Percentiles rank a stretch among this genome's conserved stretches.
Conservation (phyloP, 2,329 filamentous ascomycete genomes). For the Talaromyces marneffei region DNA sequence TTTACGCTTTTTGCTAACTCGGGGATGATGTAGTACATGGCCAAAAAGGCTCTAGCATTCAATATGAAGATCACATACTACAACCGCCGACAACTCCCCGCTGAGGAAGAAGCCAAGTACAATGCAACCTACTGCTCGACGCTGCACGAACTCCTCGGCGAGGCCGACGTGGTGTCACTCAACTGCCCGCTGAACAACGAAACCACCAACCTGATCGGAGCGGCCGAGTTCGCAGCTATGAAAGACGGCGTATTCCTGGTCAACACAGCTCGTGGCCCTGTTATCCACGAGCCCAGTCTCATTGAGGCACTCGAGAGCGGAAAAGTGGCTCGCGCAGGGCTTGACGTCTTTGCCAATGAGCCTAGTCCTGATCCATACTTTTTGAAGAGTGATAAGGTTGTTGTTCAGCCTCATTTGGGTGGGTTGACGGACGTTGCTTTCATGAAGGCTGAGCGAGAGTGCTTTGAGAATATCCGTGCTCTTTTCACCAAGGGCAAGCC, state of each 20-base stretch:
- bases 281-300: slow-evolving; percentile 68
- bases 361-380: slow-evolving; percentile 4
- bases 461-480: slow-evolving; percentile 10
- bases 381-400: slow-evolving; percentile 11
- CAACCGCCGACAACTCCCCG: slow-evolving; percentile 42
- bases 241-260: slow-evolving; percentile 68
- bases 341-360: slow-evolving; percentile 10
- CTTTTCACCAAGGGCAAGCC: slow-evolving; percentile 6
- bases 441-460: slow-evolving; percentile 6
- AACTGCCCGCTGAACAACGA: slow-evolving; percentile 66
- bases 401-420: slow-evolving; percentile 10
- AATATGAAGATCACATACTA: slow-evolving; percentile 25
- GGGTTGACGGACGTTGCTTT: slow-evolving; percentile 7
- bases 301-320: slow-evolving; percentile 59
- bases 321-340: slow-evolving; percentile 8
- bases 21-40: neutral
- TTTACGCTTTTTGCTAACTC: neutral
- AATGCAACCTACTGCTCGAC: slow-evolving; percentile 33
- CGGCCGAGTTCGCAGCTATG: slow-evolving; percentile 61
- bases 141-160: slow-evolving; percentile 60
- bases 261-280: slow-evolving; percentile 70
- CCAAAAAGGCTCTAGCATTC: slow-evolving; percentile 16
- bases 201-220: slow-evolving; percentile 66
- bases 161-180: slow-evolving; percentile 64
- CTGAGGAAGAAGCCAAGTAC: slow-evolving; percentile 32